Evolutionary conservation across 768 basidiomycete species (phyloP).

Genomic region (Clathrus columnatus): DNA sequence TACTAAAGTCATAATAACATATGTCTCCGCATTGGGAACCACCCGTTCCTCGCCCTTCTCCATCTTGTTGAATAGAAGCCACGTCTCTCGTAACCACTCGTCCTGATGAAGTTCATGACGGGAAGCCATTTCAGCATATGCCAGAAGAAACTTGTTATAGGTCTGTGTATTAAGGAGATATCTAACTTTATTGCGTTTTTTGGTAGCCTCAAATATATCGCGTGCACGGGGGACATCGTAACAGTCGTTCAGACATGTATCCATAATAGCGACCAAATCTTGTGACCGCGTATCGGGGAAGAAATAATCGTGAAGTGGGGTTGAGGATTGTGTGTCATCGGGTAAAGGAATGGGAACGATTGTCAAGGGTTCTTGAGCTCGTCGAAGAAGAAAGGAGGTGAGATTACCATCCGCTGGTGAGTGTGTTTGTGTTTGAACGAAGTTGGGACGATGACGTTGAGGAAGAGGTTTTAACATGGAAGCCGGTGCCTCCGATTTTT

Average conservation of each 20-base stretch:
- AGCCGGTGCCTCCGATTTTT: constrained; percentile 45
- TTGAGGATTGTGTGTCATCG: constrained; percentile 28
- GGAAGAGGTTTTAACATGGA: constrained; percentile 32
- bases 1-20: constrained; percentile 58
- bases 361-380: constrained; percentile 33
- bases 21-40: constrained; percentile 48
- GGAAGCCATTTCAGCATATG: constrained; percentile 52
- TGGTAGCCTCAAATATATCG: constrained; percentile 58
- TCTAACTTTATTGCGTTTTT: constrained; percentile 28
- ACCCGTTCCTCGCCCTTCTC: constrained; percentile 40
- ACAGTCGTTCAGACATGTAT: constrained; percentile 69
- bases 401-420: constrained; percentile 29
- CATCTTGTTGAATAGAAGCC: constrained; percentile 51
- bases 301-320: constrained; percentile 35
- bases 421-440: constrained; percentile 19
- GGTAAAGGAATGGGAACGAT: constrained; percentile 64
- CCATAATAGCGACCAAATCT: constrained; percentile 69
- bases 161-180: constrained; percentile 38
- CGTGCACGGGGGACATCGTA: constrained; percentile 74
- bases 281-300: constrained; percentile 59
- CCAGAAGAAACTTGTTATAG: constrained; percentile 61
- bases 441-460: constrained; percentile 32
- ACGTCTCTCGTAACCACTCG: constrained; percentile 56
- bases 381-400: constrained; percentile 41
- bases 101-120: constrained; percentile 35